Evolutionary conservation across 176 grass and related monocot species (phyloP), one percentile per base, ranked within the genome.

Genomic region (Triticum dicoccoides): DNA sequence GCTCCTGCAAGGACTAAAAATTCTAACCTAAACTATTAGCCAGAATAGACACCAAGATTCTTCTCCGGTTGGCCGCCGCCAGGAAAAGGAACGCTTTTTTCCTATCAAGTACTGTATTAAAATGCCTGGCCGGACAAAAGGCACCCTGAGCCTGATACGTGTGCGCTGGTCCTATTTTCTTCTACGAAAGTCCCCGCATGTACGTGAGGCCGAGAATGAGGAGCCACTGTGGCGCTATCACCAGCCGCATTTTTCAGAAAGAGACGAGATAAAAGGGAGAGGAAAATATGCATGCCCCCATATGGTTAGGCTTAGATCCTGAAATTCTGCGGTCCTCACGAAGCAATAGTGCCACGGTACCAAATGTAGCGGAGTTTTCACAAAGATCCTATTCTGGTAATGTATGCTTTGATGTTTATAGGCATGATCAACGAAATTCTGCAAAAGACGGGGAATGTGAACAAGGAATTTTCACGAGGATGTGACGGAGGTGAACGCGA

Each of bases 391-490:
- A 76, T 76, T 76, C 73, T 18, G 47, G 47, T 18, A 56, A 77
- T 56, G 27, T 73, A 32, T 44, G 20, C 18, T 6, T 44, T 58
- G 44, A 82, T 59, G 73, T 69, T 65, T 30, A 58, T 41, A 56
- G 44, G 24, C 20, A 82, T 77, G 47, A 37, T 68, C 76, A 18
- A 8, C 24, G 14, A 17, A 64, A 69, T 83, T 79, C 66, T 2
- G 27, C 25, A n/a, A 30, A 85, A 86, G 70, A 6, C 0, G 20
- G 42, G 9, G 37, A n/a, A 49, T 35, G 10, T 9, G 21, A 12
- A 51, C 54, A 72, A 54, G 71, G 64, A 59, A 86, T 90, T 78
- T 72, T 73, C 5, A 62, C 59, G 65, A 78, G 34, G 6, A 32
- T 32, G 56, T 83, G 73, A 73, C 4, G 65, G 32, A 64, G 69